Conservation (phyloP, 805 yeast genomes). For the Maudiozyma saulgeensis region DNA sequence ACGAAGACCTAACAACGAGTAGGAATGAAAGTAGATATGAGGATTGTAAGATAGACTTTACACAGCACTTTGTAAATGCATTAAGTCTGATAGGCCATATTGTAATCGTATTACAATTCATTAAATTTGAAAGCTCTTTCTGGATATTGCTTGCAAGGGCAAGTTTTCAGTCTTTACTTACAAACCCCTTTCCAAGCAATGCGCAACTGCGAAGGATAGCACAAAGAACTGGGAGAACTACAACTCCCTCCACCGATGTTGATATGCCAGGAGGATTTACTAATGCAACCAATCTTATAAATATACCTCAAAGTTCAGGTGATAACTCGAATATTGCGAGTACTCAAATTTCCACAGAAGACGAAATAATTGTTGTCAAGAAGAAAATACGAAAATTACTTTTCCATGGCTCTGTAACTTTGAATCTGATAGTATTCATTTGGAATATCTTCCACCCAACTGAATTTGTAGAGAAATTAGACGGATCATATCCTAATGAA, state of each 20-base stretch:
- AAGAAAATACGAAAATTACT: constrained; percentile 15
- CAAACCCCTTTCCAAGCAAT: constrained; percentile 34
- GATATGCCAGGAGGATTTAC: constrained; percentile 19
- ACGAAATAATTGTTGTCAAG: constrained; percentile 8
- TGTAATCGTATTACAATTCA: constrained; percentile 17
- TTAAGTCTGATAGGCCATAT: constrained; percentile 17
- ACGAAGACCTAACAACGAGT: background rate
- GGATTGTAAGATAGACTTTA: constrained; percentile 20
- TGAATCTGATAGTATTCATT: constrained; percentile 16
- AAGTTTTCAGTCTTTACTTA: constrained; percentile 31
- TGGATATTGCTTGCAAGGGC: constrained; percentile 27
- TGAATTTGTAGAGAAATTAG: constrained; percentile 31
- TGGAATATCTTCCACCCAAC: constrained; percentile 20
- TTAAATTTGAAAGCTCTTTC: constrained; percentile 22
- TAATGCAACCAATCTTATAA: background rate
- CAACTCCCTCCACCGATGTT: constrained; percentile 5
- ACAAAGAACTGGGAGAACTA: constrained; percentile 4
- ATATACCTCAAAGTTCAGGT: background rate
- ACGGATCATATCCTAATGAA: constrained; percentile 14
- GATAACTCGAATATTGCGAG: background rate
- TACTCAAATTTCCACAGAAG: constrained; percentile 1
- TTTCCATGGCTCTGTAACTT: constrained; percentile 20
- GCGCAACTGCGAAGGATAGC: constrained; percentile 16
- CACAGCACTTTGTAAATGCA: constrained; percentile 13
- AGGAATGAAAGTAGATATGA: constrained; percentile 11